Percentiles rank a stretch among this genome's conserved stretches.
Evolutionary conservation across 345 rosid species (phyloP).

Genomic region (Populus deltoides): DNA sequence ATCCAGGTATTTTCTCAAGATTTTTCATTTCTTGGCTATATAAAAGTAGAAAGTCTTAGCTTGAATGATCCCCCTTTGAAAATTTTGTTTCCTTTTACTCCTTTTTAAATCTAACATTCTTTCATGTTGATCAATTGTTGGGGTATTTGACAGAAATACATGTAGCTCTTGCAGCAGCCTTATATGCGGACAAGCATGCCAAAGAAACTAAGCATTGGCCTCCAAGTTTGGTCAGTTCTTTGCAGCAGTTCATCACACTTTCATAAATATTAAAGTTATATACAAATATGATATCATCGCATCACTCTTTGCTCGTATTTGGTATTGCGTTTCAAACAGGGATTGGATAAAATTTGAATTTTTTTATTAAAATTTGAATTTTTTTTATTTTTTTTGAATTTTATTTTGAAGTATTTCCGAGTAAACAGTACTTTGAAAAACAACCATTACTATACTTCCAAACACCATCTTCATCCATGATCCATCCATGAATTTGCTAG

Average conservation of each 20-base stretch:
- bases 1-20: conserved; percentile 38
- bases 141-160: conserved; percentile 43
- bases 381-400: no score
- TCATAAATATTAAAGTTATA: conserved; percentile 17
- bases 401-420: no score
- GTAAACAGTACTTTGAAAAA: no score
- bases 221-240: conserved; percentile 60
- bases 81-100: not conserved
- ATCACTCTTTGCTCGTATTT: not conserved
- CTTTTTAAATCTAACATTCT: not conserved
- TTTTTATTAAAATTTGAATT: no score
- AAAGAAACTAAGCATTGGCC: conserved; percentile 66
- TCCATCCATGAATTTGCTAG: not conserved
- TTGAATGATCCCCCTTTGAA: not conserved
- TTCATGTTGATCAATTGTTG: not conserved
- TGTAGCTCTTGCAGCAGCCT: conserved; percentile 62
- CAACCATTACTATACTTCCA: fast-evolving
- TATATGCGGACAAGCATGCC: conserved; percentile 57
- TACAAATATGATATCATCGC: not conserved
- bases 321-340: no score
- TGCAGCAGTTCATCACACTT: conserved; percentile 55
- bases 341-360: no score
- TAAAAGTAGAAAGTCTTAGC: not conserved
- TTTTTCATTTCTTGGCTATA: not conserved
- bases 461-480: not conserved